Evolutionary conservation across 352 stramenopile species (phyloP), one percentile per base, ranked within the genome.

Genomic region (Phytophthora cactorum): DNA sequence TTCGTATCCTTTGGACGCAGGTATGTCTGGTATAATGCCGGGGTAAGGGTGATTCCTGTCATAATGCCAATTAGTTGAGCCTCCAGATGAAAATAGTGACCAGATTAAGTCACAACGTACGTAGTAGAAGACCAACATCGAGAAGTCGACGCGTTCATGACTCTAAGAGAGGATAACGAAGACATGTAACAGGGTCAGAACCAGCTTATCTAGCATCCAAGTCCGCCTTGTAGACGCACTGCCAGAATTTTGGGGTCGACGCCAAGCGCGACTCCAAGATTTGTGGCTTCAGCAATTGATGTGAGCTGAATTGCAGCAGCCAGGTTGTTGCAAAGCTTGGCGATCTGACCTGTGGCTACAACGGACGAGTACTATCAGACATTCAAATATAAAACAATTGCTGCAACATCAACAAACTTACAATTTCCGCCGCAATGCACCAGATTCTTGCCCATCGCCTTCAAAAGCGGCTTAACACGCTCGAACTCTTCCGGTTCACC

Each of bases 291-390:
- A 4, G 89, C 89, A 38, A 99, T 90, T 8, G 94, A 98, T 32
- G 96, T 75, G 96, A 99, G 99, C 70, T 98, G 95, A 63, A 99
- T 98, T 4, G 91, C 97, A 10, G 99, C 77, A n/a, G 96, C 87
- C 39, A 99, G 70, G 79, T 99, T 99, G 86, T 99, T 99, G 83
- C 96, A 99, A 28, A 99, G 77, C 85, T 99, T 99, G 43, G 96
- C 93, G 52, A 93, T 75, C 59, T 96, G 86, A 15, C 86, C 88
- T 6, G 83, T 93, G 44, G 82, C 84, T 92, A 57, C 34, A 55
- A 17, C 15, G 43, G 49, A n/a, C n/a, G n/a, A n/a, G n/a, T n/a
- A n/a, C n/a, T n/a, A n/a, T n/a, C n/a, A n/a, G n/a, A 25, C 10
- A 54, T 14, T 7, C 7, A 27, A 25, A 0, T 41, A 25, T 7